These are phyloP conservation scores for Stromatinia cepivora DNA, from an alignment of 2,329 filamentous ascomycete genomes.

Conservation along the genomic window DNA sequence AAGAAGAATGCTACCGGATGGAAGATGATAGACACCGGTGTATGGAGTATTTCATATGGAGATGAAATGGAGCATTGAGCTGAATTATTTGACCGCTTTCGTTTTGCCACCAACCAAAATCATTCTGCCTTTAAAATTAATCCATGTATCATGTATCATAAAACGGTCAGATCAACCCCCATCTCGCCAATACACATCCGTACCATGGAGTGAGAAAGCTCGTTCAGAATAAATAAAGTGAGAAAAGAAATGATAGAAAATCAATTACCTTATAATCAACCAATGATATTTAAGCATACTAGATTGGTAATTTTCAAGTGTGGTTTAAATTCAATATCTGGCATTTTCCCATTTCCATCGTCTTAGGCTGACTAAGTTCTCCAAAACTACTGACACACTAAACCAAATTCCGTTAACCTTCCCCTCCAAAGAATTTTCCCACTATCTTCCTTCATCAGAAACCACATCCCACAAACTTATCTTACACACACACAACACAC, in stretches of 20 bases:
- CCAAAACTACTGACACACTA: not conserved
- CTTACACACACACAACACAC: not conserved
- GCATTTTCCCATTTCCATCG: not conserved
- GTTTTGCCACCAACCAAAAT: not conserved
- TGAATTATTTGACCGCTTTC: not conserved
- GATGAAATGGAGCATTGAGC: too few species aligned
- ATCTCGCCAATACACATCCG: too few species aligned
- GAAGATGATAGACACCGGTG: not conserved
- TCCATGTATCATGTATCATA: too few species aligned
- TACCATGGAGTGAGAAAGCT: too few species aligned
- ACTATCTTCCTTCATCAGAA: slow-evolving; percentile 12
- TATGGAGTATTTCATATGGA: too few species aligned
- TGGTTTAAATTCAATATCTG: not conserved
- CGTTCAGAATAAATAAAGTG: too few species aligned
- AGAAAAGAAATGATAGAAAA: too few species aligned
- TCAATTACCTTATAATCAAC: too few species aligned
- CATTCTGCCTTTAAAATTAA: not conserved
- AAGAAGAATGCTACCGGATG: too few species aligned
- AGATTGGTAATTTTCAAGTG: not conserved
- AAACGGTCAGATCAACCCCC: too few species aligned
- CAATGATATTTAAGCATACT: too few species aligned
- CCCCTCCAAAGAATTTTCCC: slow-evolving; percentile 25
- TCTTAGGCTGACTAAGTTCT: not conserved
- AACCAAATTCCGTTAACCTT: slow-evolving; percentile 18
- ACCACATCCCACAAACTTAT: slow-evolving; percentile 12